Conservation (phyloP, 192 early-diverging fungal species). For the Geranomyces michiganensis region DNA sequence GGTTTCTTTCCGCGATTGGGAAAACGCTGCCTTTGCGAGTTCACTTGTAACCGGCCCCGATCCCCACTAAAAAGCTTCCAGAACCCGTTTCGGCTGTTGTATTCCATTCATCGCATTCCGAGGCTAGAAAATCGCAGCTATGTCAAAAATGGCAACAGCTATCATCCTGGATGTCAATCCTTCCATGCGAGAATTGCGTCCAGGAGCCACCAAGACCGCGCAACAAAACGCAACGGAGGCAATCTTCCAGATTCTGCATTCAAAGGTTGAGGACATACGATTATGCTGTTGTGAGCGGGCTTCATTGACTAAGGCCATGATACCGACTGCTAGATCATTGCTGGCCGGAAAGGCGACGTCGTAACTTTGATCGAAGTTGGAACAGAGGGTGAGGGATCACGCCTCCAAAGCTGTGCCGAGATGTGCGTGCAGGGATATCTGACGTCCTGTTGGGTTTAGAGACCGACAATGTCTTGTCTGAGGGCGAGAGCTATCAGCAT, state of each 20-base stretch:
- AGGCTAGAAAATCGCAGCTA: constrained; percentile 6
- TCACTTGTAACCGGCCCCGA: too few relatives aligned
- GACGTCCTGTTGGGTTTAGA: constrained; percentile 36
- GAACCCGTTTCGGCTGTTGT: too few relatives aligned
- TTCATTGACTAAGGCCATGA: background rate
- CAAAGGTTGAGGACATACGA: constrained; percentile 38
- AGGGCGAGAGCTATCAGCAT: constrained; percentile 44
- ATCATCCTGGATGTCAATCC: constrained; percentile 54
- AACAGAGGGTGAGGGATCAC: constrained; percentile 52
- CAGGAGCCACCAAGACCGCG: constrained; percentile 30
- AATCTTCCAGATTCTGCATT: constrained; percentile 41
- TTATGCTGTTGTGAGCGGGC: background rate
- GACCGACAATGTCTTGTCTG: constrained; percentile 57
- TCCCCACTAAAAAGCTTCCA: too few relatives aligned
- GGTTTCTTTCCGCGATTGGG: too few relatives aligned
- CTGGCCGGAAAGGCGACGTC: constrained; percentile 66
- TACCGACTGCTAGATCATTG: constrained; percentile 55
- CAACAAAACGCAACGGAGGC: constrained; percentile 34
- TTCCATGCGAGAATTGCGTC: constrained; percentile 43
- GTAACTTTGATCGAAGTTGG: constrained; percentile 62
- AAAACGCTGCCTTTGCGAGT: too few relatives aligned
- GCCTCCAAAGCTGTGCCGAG: background rate
- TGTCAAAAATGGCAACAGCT: constrained; percentile 58
- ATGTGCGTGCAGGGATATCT: background rate
- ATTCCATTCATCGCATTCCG: too few relatives aligned